phyloP scores from a whole-genome alignment of 1,139 yeast genomes.

The Blastobotrys buckinghamii region DNA sequence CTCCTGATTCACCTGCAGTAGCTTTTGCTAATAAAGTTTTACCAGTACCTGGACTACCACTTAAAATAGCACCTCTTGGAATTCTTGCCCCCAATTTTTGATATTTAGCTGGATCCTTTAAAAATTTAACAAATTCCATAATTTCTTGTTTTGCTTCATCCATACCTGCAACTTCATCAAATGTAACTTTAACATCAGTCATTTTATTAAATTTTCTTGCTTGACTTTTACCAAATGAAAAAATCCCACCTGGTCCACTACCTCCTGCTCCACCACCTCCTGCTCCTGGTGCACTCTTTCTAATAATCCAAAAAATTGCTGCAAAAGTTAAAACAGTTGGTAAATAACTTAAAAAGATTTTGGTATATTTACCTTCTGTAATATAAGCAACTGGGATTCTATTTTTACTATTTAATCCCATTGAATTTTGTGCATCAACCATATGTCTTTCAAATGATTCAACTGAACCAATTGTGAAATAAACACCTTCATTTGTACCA shows the following conservation, averaged over 20 bases:
- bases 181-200: slow-evolving; percentile 79
- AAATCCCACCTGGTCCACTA: slow-evolving; percentile 42
- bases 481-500: slow-evolving; percentile 32
- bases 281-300: slow-evolving; percentile 35
- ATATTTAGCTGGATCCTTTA: slow-evolving; percentile 83
- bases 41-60: slow-evolving; percentile 99
- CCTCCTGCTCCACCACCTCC: slow-evolving; percentile 42
- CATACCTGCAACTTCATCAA: slow-evolving; percentile 95
- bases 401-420: slow-evolving; percentile 54
- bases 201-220: slow-evolving; percentile 92
- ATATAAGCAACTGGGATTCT: slow-evolving; percentile 81
- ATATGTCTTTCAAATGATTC: slow-evolving; percentile 86
- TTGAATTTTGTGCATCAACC: slow-evolving; percentile 65
- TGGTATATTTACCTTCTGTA: slow-evolving; percentile 56
- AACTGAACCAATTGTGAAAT: slow-evolving; percentile 84
- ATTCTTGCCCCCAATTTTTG: slow-evolving; percentile 93
- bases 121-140: slow-evolving; percentile 92
- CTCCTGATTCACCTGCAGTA: slow-evolving; percentile 98
- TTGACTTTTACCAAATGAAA: slow-evolving; percentile 71
- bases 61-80: slow-evolving; percentile 94
- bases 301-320: slow-evolving; percentile 61
- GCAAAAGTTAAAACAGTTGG: slow-evolving; percentile 73
- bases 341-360: slow-evolving; percentile 65
- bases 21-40: slow-evolving; percentile 96
- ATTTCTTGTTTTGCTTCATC: slow-evolving; percentile 97